Percentiles rank a stretch among this genome's conserved stretches.
Conservation (phyloP, 1,284 basidiomycete species). For the Cryptococcus floricola region DNA sequence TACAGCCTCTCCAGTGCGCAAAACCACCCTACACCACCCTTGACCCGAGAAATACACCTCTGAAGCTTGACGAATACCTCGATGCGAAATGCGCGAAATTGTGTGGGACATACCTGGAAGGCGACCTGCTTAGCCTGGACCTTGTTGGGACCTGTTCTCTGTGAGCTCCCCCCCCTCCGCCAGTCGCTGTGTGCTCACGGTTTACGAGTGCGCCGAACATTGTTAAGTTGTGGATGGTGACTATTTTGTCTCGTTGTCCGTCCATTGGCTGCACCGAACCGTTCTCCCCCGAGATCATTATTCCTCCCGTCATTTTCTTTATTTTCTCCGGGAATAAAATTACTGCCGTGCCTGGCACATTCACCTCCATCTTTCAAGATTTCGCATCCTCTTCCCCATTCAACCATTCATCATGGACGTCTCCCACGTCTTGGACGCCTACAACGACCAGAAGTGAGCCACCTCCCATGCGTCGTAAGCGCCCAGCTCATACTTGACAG, state of each 20-base stretch:
- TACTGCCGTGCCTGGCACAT: not conserved
- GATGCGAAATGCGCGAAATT: not conserved
- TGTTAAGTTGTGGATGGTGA: constrained; percentile 14
- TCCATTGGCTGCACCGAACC: not conserved
- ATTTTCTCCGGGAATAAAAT: not conserved
- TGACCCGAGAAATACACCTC: too few species aligned
- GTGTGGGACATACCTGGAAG: constrained; percentile 37
- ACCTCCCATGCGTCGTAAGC: too few species aligned
- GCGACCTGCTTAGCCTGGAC: constrained; percentile 44
- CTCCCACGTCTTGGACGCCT: constrained; percentile 39
- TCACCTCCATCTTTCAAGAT: not conserved
- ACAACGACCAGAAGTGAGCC: constrained; percentile 37
- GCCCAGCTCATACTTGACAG: constrained; percentile 20
- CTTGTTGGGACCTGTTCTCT: constrained; percentile 33
- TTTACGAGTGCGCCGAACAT: constrained; percentile 31
- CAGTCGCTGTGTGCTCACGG: constrained; percentile 21
- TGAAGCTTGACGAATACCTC: too few species aligned
- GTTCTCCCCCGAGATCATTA: not conserved
- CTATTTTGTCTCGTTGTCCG: not conserved
- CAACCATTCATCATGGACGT: constrained; percentile 37
- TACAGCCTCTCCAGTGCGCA: not conserved
- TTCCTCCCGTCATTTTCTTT: not conserved
- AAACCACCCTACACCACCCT: too few species aligned
- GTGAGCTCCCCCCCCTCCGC: not conserved
- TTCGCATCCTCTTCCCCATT: not conserved